phyloP scores from a whole-genome alignment of 805 yeast genomes.

The Cyberlindnera meyerae region DNA sequence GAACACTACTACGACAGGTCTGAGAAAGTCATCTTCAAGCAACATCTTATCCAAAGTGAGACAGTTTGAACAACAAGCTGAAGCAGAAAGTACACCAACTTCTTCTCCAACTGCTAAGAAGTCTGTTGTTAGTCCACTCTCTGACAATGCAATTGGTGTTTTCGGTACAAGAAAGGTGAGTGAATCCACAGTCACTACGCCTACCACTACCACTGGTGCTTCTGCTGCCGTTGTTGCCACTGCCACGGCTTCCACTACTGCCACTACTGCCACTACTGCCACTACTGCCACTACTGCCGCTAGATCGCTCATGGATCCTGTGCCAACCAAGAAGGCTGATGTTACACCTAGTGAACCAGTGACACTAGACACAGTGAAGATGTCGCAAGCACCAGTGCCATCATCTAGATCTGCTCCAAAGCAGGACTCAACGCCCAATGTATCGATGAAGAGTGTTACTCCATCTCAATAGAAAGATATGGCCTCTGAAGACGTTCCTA shows the following conservation, averaged over 20 bases:
- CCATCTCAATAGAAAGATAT: too few species aligned
- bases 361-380: too few species aligned
- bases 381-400: too few species aligned
- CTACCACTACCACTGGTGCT: slow-evolving; percentile 1
- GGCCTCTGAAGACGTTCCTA: too few species aligned
- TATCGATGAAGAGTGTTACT: too few species aligned
- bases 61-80: slow-evolving; percentile 27
- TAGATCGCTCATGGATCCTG: too few species aligned
- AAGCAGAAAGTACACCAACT: slow-evolving; percentile 10
- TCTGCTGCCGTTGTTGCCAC: not conserved
- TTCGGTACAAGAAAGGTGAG: slow-evolving; percentile 20
- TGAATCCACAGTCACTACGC: slow-evolving; percentile 3
- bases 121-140: slow-evolving; percentile 18
- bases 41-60: slow-evolving; percentile 29
- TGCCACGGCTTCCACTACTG: too few species aligned
- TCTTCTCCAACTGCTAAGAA: slow-evolving; percentile 13
- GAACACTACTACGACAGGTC: slow-evolving; percentile 9
- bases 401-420: too few species aligned
- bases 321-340: not conserved
- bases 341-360: too few species aligned
- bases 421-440: too few species aligned
- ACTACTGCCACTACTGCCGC: not conserved
- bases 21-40: slow-evolving; percentile 26
- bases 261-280: too few species aligned
- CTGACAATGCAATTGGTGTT: slow-evolving; percentile 18